Evolutionary conservation across 441 rosid species (phyloP), one percentile per base, ranked within the genome.

Genomic region (Flueggea neowawraea): DNA sequence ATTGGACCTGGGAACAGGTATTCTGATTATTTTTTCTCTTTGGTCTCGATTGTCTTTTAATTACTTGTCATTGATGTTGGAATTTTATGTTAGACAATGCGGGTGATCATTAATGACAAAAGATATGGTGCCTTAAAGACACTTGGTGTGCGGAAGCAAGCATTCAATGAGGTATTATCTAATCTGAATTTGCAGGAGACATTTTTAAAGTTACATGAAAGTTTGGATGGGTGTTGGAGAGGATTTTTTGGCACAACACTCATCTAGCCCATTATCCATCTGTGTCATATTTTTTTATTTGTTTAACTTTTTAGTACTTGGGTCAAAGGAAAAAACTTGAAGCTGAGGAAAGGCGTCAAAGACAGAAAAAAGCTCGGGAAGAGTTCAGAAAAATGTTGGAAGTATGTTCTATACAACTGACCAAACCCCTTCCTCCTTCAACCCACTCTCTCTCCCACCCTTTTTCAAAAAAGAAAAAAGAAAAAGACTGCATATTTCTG

Each of bases 1-100:
- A 95, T 72, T 95, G 97, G 98, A 89, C 95, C 39, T 95, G 99
- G 99, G 99, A 95, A 77, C 99, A 95, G 98, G 98, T 94, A 84
- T 58, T 64, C 16, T 47, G 43, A 48, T 54, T 54, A 44, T 61
- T 60, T 53, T 57, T 61, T 36, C 44, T 43, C 58, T 17, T 52
- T 44, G 50, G 22, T 63, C 45, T 59, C 66, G 59, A 60, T 73
- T 61, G 54, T 45, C 73, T 65, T 8, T 28, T 17, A 60, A 66
- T 17, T 60, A 47, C 36, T 62, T 61, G 15, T 33, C 52, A 52
- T 32, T 79, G 72, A 79, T 60, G 67, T 63, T 71, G 36, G 58
- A 63, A 62, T 61, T n/a, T 57, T 56, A 62, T 74, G 28, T 60
- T 75, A 94, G 98, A 58, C 98, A 60, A 89, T 84, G 84, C 84